phyloP scores from a whole-genome alignment of 1,284 basidiomycete genomes.

The Cutaneotrichosporon curvatum region DNA sequence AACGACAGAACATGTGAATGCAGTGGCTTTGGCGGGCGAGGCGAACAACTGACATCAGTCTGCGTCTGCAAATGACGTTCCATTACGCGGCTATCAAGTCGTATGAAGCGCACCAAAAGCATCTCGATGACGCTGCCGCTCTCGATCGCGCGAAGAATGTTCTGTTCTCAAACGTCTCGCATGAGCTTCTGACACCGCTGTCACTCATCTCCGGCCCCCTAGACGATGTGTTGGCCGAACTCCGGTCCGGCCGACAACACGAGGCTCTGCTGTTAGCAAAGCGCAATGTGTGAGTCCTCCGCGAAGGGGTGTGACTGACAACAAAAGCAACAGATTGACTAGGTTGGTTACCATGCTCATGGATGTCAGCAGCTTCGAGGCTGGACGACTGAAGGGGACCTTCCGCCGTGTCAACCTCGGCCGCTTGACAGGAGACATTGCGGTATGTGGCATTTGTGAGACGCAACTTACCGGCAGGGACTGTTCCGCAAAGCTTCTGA shows the following conservation, averaged over 20 bases:
- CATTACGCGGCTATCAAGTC: conserved; percentile 19
- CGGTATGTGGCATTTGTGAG: conserved; percentile 17
- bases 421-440: conserved; percentile 42
- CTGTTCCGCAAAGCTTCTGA: conserved; percentile 42
- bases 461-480: conserved; percentile 12
- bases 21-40: not conserved
- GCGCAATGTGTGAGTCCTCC: conserved; percentile 29
- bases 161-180: conserved; percentile 43
- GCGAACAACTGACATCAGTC: not conserved
- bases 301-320: not conserved
- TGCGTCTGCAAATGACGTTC: conserved; percentile 21
- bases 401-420: conserved; percentile 45
- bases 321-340: conserved; percentile 20
- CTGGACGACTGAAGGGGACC: conserved; percentile 37
- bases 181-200: conserved; percentile 46
- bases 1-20: conserved; percentile 25
- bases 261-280: conserved; percentile 40
- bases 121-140: conserved; percentile 44
- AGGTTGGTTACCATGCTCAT: conserved; percentile 43
- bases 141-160: conserved; percentile 45
- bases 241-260: conserved; percentile 25
- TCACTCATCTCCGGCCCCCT: conserved; percentile 43
- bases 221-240: conserved; percentile 34
- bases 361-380: conserved; percentile 43
- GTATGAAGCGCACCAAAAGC: conserved; percentile 28